Percentiles rank a stretch among this genome's conserved stretches.
phyloP scores from a whole-genome alignment of 768 basidiomycete species.

The Boletus pseudo-olivaceus region DNA sequence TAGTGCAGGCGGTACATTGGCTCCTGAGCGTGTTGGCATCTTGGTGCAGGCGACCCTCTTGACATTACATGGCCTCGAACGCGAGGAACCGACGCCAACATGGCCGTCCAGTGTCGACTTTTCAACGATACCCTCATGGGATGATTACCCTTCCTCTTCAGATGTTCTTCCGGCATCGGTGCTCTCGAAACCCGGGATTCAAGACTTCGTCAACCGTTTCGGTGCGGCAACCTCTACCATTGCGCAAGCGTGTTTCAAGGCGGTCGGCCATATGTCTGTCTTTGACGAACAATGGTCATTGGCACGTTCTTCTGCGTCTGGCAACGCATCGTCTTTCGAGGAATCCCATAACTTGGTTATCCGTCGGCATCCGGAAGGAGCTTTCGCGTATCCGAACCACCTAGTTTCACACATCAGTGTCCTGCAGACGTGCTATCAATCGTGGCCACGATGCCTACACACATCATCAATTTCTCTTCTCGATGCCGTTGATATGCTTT shows the following conservation, averaged over 20 bases:
- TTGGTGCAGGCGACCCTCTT: constrained; percentile 75
- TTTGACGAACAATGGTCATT: constrained; percentile 83
- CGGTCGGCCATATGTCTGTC: constrained; percentile 72
- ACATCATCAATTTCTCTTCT: constrained; percentile 46
- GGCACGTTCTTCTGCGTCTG: constrained; percentile 40
- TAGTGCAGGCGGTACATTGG: constrained; percentile 43
- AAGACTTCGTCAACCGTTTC: constrained; percentile 68
- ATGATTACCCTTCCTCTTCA: constrained; percentile 70
- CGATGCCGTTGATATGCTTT: constrained; percentile 72
- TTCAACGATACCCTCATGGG: constrained; percentile 43
- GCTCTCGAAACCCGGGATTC: constrained; percentile 61
- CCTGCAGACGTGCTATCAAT: constrained; percentile 72
- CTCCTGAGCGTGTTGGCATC: constrained; percentile 71
- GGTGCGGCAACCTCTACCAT: constrained; percentile 55
- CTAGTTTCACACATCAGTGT: constrained; percentile 63
- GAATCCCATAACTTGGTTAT: constrained; percentile 67
- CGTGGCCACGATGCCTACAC: constrained; percentile 81
- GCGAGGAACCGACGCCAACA: constrained; percentile 61
- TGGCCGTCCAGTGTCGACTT: constrained; percentile 84
- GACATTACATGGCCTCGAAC: constrained; percentile 68
- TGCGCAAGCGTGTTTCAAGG: constrained; percentile 54
- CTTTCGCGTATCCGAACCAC: constrained; percentile 63
- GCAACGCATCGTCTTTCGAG: constrained; percentile 51
- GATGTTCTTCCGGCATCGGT: constrained; percentile 55
- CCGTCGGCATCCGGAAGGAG: constrained; percentile 61